A percentile compares a stretch with the other conserved stretches of the same genome.
phyloP scores from a whole-genome alignment of 2,329 filamentous ascomycete genomes.

The Fusarium vanettenii region DNA sequence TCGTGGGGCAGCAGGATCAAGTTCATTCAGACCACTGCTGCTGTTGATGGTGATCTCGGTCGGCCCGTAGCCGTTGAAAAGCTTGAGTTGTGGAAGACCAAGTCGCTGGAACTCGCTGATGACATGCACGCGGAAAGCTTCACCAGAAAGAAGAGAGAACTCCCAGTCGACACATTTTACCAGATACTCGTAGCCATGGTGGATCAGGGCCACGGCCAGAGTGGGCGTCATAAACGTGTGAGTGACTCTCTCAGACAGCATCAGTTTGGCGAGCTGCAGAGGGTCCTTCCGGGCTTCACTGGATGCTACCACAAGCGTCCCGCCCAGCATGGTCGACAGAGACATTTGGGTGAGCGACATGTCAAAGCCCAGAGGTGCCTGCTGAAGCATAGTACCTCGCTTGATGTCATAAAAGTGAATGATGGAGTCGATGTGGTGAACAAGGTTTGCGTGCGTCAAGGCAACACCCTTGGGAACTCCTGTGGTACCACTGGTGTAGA shows the following conservation, averaged over 20 bases:
- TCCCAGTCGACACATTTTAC: neutral
- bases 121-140: neutral
- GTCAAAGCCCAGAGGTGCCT: conserved; percentile 1
- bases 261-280: neutral
- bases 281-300: neutral
- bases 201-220: neutral
- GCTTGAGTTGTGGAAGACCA: neutral
- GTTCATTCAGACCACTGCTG: neutral
- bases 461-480: neutral
- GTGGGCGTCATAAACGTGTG: neutral
- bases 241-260: neutral
- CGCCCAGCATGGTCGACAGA: neutral
- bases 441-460: neutral
- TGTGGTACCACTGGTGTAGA: neutral
- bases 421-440: neutral
- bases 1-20: neutral
- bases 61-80: conserved; percentile 6
- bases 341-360: neutral
- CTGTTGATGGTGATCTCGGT: neutral
- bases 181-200: neutral
- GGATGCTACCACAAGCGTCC: neutral
- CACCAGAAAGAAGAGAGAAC: neutral
- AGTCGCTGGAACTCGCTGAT: neutral
- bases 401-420: neutral
- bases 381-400: neutral